Conservation (phyloP, 805 yeast species). For the Spencermartinsiella europaea region DNA sequence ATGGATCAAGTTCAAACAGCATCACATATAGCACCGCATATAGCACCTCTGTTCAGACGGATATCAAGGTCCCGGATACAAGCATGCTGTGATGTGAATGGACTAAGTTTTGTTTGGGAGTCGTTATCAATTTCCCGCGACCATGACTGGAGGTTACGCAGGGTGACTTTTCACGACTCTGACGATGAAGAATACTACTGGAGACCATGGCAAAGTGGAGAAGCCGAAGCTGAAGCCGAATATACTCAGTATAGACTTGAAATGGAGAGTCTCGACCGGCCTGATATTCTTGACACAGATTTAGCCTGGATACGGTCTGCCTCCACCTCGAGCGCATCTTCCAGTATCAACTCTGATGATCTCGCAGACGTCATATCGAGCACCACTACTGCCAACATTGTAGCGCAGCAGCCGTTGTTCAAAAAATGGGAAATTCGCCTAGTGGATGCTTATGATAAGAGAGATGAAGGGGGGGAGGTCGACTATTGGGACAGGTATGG, state of each 20-base stretch:
- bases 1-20: not conserved
- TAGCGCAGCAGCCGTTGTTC: not conserved
- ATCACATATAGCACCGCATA: too few relatives aligned
- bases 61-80: slow-evolving; percentile 16
- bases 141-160: slow-evolving; percentile 16
- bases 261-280: not conserved
- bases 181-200: slow-evolving; percentile 22
- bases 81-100: slow-evolving; percentile 10
- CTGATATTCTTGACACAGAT: not conserved
- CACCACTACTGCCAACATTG: not conserved
- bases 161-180: slow-evolving; percentile 17
- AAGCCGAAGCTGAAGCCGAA: slow-evolving; percentile 18
- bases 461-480: slow-evolving; percentile 9
- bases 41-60: too few relatives aligned
- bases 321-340: not conserved
- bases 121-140: slow-evolving; percentile 14
- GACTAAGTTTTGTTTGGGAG: slow-evolving; percentile 22
- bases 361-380: not conserved
- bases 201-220: slow-evolving; percentile 18
- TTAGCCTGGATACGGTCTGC: not conserved
- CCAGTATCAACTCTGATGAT: not conserved
- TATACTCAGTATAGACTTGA: slow-evolving; percentile 5
- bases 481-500: slow-evolving; percentile 15
- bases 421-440: not conserved
- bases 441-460: not conserved